Evolutionary conservation across 306 rosid species (phyloP), one percentile per base, ranked within the genome.

Genomic region (Fragaria iinumae): DNA sequence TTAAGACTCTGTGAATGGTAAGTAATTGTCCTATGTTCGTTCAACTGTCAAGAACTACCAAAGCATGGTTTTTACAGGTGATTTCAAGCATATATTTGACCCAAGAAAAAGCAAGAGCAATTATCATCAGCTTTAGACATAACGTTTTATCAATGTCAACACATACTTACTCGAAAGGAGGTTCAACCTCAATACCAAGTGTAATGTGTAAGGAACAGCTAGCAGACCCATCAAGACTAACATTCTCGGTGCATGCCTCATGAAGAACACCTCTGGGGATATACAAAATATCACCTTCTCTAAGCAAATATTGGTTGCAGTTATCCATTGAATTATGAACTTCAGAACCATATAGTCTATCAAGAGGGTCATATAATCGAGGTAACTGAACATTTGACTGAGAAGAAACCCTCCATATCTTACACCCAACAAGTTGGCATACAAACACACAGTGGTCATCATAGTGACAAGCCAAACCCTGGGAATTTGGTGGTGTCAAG

Each of bases 381-480:
- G 98, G 96, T 80, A 93, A 83, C 60, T 79, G 82, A 67, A 67
- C 74, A 78, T 78, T 75, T 27, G 90, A 79, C 71, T 53, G 86
- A 77, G 89, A 81, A 83, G 65, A 89, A 67, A 91, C 84, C 5
- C 80, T 89, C 96, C 96, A 93, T 72, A 79, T 81, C 84, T 93
- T 91, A 64, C 88, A 88, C 64, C 98, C 96, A 45, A 85, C 86
- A 85, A 93, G 83, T 81, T 93, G 98, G 89, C 89, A 91, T 44
- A 91, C 90, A 86, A 91, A 89, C 72, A 93, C 93, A 53, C 98
- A 93, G 81, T 91, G 97, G 79, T 93, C 98, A 86, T 91, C 97
- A 53, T 77, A 83, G 82, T 93, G 97, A 72, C 96, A 27, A 23
- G 91, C 86, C 91, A 93, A 82, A 25, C 98, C 98, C 81, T 91